Evolutionary conservation across 495 filamentous ascomycete genomes (phyloP), one percentile per base, ranked within the genome.

Genomic region (Penicillium arizonense): DNA sequence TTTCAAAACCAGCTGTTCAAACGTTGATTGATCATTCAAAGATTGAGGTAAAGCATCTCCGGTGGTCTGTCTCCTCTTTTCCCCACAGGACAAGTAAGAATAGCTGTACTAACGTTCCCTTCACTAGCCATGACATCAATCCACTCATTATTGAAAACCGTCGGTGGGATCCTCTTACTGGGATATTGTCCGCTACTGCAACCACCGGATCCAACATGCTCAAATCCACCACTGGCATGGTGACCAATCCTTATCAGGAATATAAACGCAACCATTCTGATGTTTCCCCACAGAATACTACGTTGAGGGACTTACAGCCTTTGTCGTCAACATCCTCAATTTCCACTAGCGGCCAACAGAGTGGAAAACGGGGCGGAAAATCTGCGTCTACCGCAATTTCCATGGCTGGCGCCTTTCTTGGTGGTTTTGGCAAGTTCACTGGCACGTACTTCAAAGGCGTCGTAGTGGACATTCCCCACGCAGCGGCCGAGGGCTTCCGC

Each of bases 401-500:
- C 9, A 50, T 64, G 16, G 56, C 30, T 3, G 70, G 24, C 24
- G 24, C 24, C 61, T 2, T 67, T 65, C 0, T 61, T 58, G 1
- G 69, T 63, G 14, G 64, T 67, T n/a, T 34, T 76, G 6, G 71
- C 68, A 10, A 61, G 70, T 20, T 49, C 71, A 20, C 37, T 63
- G 8, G 58, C 62, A 5, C 45, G 55, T 18, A 59, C 58, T 33
- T 68, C 43, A 74, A 69, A 52, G 72, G 69, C 1, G 47, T 66
- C 5, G 40, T 70, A 5, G 84, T 92, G 52, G 86, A 91, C 57
- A 73, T 94, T 16, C 78, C 81, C 3, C 69, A 91, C 1, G 87
- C 89, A 0, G 62, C 91, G 6, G 82, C 87, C 2, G 88, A 91
- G 61, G 90, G 90, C 2, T 87, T 92, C 54, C 88, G 92, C 62